A percentile compares a stretch with the other conserved stretches of the same genome.
phyloP scores from a whole-genome alignment of 23 red algal species.

The Cyanidioschyzon merolae region DNA sequence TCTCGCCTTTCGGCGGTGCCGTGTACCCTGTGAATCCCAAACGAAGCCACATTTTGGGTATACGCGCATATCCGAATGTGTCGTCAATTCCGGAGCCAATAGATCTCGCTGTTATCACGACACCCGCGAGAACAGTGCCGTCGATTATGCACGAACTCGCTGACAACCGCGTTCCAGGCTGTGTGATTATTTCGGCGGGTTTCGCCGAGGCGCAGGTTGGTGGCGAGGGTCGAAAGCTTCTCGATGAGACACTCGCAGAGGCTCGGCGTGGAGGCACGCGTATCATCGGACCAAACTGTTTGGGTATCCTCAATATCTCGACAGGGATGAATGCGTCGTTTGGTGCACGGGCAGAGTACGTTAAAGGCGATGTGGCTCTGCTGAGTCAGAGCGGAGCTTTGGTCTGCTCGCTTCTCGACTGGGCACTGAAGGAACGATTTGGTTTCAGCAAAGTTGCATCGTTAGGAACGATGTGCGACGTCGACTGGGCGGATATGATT shows the following conservation, averaged over 20 bases:
- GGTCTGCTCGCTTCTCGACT: constrained; percentile 27
- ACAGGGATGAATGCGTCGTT: constrained; percentile 20
- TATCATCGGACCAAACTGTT: constrained; percentile 19
- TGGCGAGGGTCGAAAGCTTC: constrained; percentile 5
- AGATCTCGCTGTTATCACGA: constrained; percentile 28
- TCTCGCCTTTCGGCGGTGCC: background rate
- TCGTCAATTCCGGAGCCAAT: constrained; percentile 16
- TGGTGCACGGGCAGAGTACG: background rate
- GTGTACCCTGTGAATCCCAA: constrained; percentile 10
- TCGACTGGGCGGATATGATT: constrained; percentile 35
- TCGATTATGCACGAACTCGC: constrained; percentile 15
- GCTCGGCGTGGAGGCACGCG: constrained; percentile 12
- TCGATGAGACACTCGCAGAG: background rate
- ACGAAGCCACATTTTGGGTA: background rate
- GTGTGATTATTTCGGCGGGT: background rate
- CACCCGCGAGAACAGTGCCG: background rate
- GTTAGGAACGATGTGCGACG: constrained; percentile 27
- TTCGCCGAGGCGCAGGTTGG: background rate
- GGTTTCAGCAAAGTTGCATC: constrained; percentile 18
- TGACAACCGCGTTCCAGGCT: background rate
- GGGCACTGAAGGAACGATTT: constrained; percentile 27
- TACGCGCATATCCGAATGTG: background rate
- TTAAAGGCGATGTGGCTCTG: constrained; percentile 21
- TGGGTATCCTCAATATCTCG: constrained; percentile 19
- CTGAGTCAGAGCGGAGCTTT: constrained; percentile 26